Conservation (phyloP, 768 basidiomycete species). For the Leccinum fibrillosum region DNA sequence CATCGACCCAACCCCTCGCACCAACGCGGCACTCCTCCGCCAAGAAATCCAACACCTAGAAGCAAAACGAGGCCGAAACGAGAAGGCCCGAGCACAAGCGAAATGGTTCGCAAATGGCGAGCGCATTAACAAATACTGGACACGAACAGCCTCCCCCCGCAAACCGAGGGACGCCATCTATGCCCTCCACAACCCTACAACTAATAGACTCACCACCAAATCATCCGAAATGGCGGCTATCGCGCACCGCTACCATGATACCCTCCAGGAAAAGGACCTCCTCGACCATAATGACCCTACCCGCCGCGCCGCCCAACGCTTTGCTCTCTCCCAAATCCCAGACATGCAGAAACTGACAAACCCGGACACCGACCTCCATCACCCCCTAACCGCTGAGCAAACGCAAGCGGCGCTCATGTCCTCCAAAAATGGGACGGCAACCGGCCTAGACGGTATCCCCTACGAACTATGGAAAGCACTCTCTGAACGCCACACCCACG, state of each 20-base stretch:
- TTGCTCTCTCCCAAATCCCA: background rate
- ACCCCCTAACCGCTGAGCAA: conserved; percentile 19
- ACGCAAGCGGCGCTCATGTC: background rate
- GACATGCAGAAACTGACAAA: background rate
- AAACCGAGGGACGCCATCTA: conserved; percentile 18
- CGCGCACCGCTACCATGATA: conserved; percentile 9
- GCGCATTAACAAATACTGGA: conserved; percentile 20
- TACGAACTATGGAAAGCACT: no score
- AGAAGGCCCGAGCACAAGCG: background rate
- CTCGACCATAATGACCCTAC: background rate
- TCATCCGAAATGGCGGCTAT: conserved; percentile 34
- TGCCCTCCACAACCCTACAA: conserved; percentile 2
- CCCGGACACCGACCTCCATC: conserved; percentile 14
- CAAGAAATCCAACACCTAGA: background rate
- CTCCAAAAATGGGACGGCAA: background rate
- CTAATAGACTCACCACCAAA: background rate
- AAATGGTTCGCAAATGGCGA: background rate
- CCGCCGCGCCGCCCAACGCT: background rate
- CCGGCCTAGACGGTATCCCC: background rate
- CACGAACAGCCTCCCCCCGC: background rate
- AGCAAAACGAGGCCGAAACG: background rate
- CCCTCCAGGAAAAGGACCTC: conserved; percentile 18
- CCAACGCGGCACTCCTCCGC: background rate
- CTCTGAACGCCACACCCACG: no score
- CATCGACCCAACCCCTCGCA: background rate